Conservation (phyloP, 2,329 filamentous ascomycete genomes). For the Ophiosphaerella narmari region DNA sequence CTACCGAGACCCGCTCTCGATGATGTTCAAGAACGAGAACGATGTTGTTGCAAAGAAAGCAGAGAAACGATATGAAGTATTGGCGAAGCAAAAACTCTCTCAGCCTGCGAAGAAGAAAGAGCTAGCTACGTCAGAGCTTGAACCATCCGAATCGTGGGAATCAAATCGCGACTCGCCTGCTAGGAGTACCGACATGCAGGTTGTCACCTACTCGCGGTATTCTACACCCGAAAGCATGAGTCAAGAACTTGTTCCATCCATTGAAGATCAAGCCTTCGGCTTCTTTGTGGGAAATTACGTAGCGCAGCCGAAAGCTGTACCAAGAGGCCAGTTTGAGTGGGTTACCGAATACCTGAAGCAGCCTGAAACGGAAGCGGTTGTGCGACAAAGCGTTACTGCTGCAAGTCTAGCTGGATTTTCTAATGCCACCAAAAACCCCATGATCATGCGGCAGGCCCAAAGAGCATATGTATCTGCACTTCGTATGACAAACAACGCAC, state of each 20-base stretch:
- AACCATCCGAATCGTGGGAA: background rate
- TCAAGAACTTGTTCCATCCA: conserved; percentile 20
- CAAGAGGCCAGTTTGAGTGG: conserved; percentile 35
- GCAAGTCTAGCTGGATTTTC: conserved; percentile 30
- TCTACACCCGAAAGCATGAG: conserved; percentile 17
- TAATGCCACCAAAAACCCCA: conserved; percentile 26
- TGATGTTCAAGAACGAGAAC: conserved; percentile 41
- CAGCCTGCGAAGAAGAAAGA: background rate
- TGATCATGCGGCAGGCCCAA: conserved; percentile 30
- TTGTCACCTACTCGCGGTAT: conserved; percentile 6
- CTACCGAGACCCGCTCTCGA: conserved; percentile 35
- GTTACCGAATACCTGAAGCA: conserved; percentile 25
- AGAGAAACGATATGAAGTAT: conserved; percentile 27
- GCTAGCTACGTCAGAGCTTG: background rate
- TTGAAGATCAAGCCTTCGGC: conserved; percentile 35
- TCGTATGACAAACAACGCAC: conserved; percentile 27
- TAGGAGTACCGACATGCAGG: background rate
- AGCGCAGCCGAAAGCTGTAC: conserved; percentile 24
- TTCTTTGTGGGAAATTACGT: conserved; percentile 40
- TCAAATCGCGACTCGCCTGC: background rate
- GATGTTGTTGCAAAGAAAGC: conserved; percentile 30
- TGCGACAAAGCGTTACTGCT: conserved; percentile 29
- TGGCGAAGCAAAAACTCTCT: conserved; percentile 16
- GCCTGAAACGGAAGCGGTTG: conserved; percentile 19
- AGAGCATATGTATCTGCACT: conserved; percentile 32